Percentiles rank a stretch among this genome's conserved stretches.
Evolutionary conservation across 2,329 filamentous ascomycete species (phyloP).

Genomic region (Coniochaeta sp.): DNA sequence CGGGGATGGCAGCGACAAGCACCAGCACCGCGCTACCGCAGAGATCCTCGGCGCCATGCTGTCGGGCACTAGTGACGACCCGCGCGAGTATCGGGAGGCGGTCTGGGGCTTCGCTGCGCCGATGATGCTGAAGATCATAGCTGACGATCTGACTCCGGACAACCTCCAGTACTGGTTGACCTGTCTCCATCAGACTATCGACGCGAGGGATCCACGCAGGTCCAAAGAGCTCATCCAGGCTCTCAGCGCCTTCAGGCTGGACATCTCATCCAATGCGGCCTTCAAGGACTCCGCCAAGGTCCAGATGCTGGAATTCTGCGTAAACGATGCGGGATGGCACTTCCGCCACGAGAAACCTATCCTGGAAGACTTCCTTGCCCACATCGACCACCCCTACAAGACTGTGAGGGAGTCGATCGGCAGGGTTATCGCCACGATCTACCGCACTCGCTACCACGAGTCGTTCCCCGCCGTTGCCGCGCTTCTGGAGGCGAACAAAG

Average conservation of each 20-base stretch:
- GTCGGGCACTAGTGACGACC: slow-evolving; percentile 71
- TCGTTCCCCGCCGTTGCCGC: slow-evolving; percentile 74
- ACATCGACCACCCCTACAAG: slow-evolving; percentile 97
- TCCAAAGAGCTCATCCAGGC: slow-evolving; percentile 79
- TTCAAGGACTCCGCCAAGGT: slow-evolving; percentile 99
- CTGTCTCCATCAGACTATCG: slow-evolving; percentile 82
- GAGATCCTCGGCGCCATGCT: slow-evolving; percentile 88
- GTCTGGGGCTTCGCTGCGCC: slow-evolving; percentile 90
- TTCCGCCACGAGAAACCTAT: slow-evolving; percentile 88
- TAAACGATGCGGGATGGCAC: slow-evolving; percentile 90
- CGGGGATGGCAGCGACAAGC: slow-evolving; percentile 91
- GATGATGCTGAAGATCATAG: slow-evolving; percentile 76
- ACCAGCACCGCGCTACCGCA: slow-evolving; percentile 91
- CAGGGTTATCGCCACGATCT: slow-evolving; percentile 78
- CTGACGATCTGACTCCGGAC: slow-evolving; percentile 89
- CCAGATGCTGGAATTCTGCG: slow-evolving; percentile 78
- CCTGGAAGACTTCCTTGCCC: slow-evolving; percentile 77
- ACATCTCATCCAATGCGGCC: slow-evolving; percentile 91
- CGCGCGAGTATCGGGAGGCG: slow-evolving; percentile 62
- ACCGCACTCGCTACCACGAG: slow-evolving; percentile 88
- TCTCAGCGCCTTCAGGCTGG: slow-evolving; percentile 77
- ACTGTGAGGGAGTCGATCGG: slow-evolving; percentile 93
- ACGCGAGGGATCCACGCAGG: slow-evolving; percentile 82
- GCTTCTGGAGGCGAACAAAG: slow-evolving; percentile 72
- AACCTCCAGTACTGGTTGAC: slow-evolving; percentile 94